Conservation (phyloP, 2,329 filamentous ascomycete species). For the Colletotrichum sp. region DNA sequence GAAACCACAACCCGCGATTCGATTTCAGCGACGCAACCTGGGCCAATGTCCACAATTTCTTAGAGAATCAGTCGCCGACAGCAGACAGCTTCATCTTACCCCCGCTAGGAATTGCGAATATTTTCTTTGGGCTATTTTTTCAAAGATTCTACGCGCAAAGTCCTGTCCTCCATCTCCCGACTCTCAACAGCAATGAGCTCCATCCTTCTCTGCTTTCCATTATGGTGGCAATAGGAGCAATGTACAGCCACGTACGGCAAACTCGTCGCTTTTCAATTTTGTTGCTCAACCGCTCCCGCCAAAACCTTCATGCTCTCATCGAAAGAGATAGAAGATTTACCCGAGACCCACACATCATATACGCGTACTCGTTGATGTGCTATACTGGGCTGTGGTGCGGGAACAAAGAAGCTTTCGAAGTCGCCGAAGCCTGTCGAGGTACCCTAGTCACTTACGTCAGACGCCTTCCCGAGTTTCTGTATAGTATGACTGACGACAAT, state of each 20-base stretch:
- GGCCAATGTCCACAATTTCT: background rate
- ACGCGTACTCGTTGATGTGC: background rate
- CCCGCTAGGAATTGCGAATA: background rate
- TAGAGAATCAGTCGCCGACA: background rate
- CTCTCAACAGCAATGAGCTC: background rate
- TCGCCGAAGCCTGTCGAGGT: background rate
- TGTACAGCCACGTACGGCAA: background rate
- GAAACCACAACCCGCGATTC: background rate
- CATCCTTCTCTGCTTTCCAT: background rate
- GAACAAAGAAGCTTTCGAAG: constrained; percentile 6
- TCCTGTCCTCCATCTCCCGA: background rate
- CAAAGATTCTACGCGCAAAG: background rate
- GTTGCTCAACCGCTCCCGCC: background rate
- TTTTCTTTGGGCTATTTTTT: constrained; percentile 1
- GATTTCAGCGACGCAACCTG: background rate
- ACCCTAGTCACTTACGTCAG: background rate
- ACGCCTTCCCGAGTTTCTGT: background rate
- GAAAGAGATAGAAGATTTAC: background rate
- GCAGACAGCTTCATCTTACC: background rate
- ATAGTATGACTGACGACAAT: background rate
- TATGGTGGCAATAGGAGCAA: background rate
- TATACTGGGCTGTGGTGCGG: constrained; percentile 9
- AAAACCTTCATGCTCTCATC: background rate
- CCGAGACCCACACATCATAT: background rate
- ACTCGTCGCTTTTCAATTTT: background rate